Evolutionary conservation across 2,329 filamentous ascomycete species (phyloP).

Genomic region (Cladophialophora exuberans): DNA sequence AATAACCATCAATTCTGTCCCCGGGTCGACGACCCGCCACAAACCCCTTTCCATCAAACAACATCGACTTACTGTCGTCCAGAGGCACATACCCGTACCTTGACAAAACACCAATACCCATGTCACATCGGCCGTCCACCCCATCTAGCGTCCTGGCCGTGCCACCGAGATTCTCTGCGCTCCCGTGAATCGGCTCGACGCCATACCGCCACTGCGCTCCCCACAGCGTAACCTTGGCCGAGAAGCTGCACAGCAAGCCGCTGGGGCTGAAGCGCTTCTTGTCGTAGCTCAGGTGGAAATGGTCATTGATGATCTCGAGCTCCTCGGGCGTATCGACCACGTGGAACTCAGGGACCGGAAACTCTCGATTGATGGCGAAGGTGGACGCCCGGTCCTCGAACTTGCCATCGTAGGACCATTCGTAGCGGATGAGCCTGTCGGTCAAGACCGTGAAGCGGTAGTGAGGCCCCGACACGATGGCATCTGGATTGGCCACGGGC

Average conservation of each 20-base stretch:
- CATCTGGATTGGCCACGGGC: slow-evolving; percentile 49
- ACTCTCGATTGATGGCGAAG: slow-evolving; percentile 58
- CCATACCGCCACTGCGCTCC: slow-evolving; percentile 58
- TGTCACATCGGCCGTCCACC: slow-evolving; percentile 53
- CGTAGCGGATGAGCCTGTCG: slow-evolving; percentile 61
- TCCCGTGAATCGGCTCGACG: slow-evolving; percentile 37
- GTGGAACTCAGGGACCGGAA: slow-evolving; percentile 30
- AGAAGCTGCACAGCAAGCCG: slow-evolving; percentile 52
- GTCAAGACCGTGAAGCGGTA: slow-evolving; percentile 65
- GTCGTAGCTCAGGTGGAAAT: slow-evolving; percentile 62
- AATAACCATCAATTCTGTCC: slow-evolving; percentile 60
- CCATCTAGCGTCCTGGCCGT: slow-evolving; percentile 60
- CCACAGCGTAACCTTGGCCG: slow-evolving; percentile 46
- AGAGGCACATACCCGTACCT: slow-evolving; percentile 55
- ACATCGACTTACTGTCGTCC: slow-evolving; percentile 60
- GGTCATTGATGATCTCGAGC: slow-evolving; percentile 60
- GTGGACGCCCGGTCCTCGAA: slow-evolving; percentile 67
- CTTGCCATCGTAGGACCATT: slow-evolving; percentile 62
- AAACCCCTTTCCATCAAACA: slow-evolving; percentile 59
- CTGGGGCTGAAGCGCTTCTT: slow-evolving; percentile 58
- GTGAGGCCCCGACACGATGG: slow-evolving; percentile 51
- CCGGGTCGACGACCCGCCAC: slow-evolving; percentile 44
- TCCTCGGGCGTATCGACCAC: slow-evolving; percentile 47
- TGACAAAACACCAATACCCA: slow-evolving; percentile 58
- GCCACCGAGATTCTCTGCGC: slow-evolving; percentile 44